phyloP scores from a whole-genome alignment of 2,329 filamentous ascomycete species.

The Cladosporium sp. region DNA sequence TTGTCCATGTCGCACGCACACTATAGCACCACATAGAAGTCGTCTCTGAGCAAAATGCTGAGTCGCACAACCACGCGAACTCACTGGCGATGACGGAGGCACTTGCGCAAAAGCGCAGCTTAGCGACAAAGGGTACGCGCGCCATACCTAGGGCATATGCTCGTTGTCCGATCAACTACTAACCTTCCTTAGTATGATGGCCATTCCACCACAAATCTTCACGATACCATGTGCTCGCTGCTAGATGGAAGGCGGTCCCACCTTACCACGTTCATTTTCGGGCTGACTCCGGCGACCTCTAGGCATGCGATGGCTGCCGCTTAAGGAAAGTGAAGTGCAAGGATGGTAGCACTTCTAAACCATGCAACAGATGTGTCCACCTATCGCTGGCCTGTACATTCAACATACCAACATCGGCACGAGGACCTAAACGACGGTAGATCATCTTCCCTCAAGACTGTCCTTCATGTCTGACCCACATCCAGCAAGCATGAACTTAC shows the following conservation, averaged over 20 bases:
- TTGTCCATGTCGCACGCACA: background rate
- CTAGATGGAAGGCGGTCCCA: background rate
- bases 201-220: background rate
- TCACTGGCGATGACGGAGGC: background rate
- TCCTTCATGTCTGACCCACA: background rate
- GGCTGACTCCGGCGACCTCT: background rate
- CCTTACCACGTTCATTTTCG: background rate
- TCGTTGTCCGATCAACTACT: background rate
- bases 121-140: background rate
- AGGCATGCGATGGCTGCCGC: conserved; percentile 8
- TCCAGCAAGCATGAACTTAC: background rate
- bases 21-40: background rate
- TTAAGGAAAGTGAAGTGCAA: conserved; percentile 12
- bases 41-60: background rate
- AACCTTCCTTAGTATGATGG: background rate
- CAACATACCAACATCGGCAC: conserved; percentile 1
- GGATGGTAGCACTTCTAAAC: conserved; percentile 1
- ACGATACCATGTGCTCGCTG: background rate
- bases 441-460: background rate
- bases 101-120: conserved; percentile 5
- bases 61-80: too few species aligned
- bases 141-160: background rate
- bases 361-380: conserved; percentile 2
- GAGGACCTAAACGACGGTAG: conserved; percentile 11
- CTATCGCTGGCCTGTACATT: conserved; percentile 9